phyloP scores from a whole-genome alignment of 331 rosid species.

The Malus hybrid region DNA sequence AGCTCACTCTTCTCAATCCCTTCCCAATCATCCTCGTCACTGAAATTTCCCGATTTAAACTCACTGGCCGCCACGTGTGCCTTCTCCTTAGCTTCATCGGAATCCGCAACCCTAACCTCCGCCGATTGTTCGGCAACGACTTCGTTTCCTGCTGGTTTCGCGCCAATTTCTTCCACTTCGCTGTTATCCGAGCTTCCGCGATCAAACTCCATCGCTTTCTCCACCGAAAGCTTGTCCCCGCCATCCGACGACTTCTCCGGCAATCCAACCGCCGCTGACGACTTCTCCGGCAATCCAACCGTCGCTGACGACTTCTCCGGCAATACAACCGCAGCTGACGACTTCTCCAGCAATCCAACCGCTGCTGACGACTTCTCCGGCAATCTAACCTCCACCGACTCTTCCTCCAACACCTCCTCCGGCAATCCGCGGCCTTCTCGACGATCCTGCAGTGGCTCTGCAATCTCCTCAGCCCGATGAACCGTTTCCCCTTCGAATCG shows the following conservation, averaged over 20 bases:
- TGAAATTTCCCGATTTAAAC: conserved; percentile 4
- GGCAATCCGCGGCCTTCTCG: background rate
- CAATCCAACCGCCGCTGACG: background rate
- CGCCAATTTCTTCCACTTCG: conserved; percentile 3
- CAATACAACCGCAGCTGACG: background rate
- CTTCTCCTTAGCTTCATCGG: background rate
- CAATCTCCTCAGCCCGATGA: conserved; percentile 2
- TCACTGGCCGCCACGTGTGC: conserved; percentile 1
- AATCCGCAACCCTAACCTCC: conserved; percentile 3
- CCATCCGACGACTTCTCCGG: conserved; percentile 9
- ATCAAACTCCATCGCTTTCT: background rate
- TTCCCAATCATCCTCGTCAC: conserved; percentile 78
- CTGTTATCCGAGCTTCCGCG: background rate
- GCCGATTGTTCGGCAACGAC: conserved; percentile 9
- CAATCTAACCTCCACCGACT: background rate
- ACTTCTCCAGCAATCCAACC: background rate
- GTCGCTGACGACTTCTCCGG: background rate
- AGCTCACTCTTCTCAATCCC: conserved; percentile 68
- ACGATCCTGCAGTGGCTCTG: background rate
- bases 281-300: background rate
- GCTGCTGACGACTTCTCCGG: background rate
- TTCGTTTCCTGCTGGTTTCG: conserved; percentile 6
- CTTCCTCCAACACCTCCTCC: background rate
- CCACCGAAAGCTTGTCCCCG: background rate
- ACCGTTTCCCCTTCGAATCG: background rate